Conservation (phyloP, 2,329 filamentous ascomycete species). For the Huntiella abstrusa region DNA sequence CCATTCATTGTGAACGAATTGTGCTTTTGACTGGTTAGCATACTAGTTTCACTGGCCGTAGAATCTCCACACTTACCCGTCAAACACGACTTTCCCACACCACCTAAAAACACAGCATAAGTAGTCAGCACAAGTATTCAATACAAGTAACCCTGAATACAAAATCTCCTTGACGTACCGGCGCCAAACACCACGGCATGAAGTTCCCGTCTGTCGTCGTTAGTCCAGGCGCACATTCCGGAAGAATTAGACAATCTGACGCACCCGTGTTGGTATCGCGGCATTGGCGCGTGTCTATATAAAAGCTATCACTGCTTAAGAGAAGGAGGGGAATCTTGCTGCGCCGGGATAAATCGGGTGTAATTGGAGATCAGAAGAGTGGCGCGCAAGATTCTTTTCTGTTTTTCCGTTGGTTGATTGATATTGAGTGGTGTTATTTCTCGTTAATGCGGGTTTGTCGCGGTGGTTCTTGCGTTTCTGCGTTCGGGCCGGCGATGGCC, state of each 20-base stretch:
- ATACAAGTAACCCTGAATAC: background rate
- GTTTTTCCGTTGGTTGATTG: no score
- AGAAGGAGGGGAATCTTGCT: background rate
- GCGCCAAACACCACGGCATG: constrained; percentile 68
- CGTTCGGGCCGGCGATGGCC: no score
- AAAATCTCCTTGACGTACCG: constrained; percentile 30
- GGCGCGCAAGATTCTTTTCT: no score
- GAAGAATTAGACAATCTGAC: constrained; percentile 1
- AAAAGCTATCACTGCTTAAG: background rate
- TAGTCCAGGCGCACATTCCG: background rate
- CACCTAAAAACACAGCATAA: constrained; percentile 33
- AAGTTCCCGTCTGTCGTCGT: constrained; percentile 48
- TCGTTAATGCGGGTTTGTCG: no score
- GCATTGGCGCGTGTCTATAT: constrained; percentile 4
- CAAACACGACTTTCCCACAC: constrained; percentile 81
- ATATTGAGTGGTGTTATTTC: no score
- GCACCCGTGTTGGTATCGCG: constrained; percentile 13
- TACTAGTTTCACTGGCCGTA: background rate
- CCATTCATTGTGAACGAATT: constrained; percentile 89
- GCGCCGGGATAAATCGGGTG: background rate
- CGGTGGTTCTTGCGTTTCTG: no score
- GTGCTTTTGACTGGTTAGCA: constrained; percentile 33
- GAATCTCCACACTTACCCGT: constrained; percentile 43
- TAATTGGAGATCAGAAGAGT: background rate
- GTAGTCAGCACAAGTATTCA: background rate